Conservation (phyloP, 805 yeast genomes). For the Ogataea nitratoaversa region DNA sequence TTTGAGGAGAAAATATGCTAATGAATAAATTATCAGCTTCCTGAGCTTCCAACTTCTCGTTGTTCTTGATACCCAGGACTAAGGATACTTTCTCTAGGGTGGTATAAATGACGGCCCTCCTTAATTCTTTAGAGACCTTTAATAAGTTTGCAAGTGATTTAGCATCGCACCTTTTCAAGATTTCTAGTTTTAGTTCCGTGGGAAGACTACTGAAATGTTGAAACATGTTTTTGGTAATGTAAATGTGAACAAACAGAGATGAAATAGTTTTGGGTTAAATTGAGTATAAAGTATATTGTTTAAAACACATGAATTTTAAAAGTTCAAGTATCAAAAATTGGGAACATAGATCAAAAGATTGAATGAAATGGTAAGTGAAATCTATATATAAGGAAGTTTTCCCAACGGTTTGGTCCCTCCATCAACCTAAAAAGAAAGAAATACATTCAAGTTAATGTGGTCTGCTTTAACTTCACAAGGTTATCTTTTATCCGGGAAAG, state of each 20-base stretch:
- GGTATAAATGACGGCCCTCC: slow-evolving; percentile 7
- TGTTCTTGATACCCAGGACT: not conserved
- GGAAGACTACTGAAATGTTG: slow-evolving; percentile 13
- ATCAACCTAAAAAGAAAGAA: not conserved
- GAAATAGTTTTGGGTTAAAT: no score
- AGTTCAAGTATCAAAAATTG: no score
- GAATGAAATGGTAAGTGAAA: no score
- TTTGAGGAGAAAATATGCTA: slow-evolving; percentile 27
- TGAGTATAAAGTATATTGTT: no score
- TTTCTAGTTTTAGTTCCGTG: slow-evolving; percentile 20
- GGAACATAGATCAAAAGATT: not conserved
- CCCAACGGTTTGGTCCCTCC: not conserved
- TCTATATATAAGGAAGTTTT: not conserved
- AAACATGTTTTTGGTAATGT: not conserved
- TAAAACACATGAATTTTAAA: no score
- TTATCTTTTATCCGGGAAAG: not conserved
- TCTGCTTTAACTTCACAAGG: not conserved
- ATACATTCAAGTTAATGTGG: not conserved
- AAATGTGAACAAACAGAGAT: not conserved
- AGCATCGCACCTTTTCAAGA: slow-evolving; percentile 13
- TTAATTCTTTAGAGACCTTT: slow-evolving; percentile 4
- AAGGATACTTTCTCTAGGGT: slow-evolving; percentile 6
- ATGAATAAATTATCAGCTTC: slow-evolving; percentile 12
- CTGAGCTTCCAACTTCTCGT: slow-evolving; percentile 1
- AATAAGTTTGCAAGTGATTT: slow-evolving; percentile 9